Evolutionary conservation across 2,329 filamentous ascomycete species (phyloP).

Genomic region (Ceratocystiopsis sp.): DNA sequence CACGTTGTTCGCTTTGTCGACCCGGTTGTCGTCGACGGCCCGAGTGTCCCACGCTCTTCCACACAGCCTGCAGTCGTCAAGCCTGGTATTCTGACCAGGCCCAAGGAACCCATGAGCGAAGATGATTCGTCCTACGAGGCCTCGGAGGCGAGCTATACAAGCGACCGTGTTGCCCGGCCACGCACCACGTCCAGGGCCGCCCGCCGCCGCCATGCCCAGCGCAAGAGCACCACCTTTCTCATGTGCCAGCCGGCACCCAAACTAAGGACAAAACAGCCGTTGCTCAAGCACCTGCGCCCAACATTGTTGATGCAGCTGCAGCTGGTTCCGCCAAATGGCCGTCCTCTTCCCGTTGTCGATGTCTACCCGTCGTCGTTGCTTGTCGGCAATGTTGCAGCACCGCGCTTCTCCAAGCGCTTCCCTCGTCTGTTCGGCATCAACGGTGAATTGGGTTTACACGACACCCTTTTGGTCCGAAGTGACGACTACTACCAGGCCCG

Average conservation of each 20-base stretch:
- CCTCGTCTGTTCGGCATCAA: constrained; percentile 47
- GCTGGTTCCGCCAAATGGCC: constrained; percentile 38
- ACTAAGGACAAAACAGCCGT: constrained; percentile 41
- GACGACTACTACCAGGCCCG: constrained; percentile 41
- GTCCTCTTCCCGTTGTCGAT: constrained; percentile 53
- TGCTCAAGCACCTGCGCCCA: constrained; percentile 49
- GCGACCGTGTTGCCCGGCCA: constrained; percentile 13
- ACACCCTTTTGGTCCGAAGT: constrained; percentile 54
- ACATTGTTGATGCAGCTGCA: constrained; percentile 57
- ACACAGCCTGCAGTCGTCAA: constrained; percentile 1
- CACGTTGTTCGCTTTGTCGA: constrained; percentile 31
- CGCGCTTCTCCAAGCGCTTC: constrained; percentile 41
- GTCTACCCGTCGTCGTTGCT: constrained; percentile 53
- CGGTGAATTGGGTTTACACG: constrained; percentile 45
- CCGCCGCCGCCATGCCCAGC: constrained; percentile 19
- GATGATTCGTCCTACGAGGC: constrained; percentile 30
- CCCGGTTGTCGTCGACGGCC: constrained; percentile 14
- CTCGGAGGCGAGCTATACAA: constrained; percentile 29
- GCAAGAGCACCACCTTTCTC: constrained; percentile 45
- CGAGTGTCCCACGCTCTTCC: constrained; percentile 1
- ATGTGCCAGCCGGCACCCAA: constrained; percentile 51
- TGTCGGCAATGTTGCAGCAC: constrained; percentile 36
- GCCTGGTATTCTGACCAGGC: neutral
- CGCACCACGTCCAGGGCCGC: constrained; percentile 15
- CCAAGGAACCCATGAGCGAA: constrained; percentile 23